phyloP scores from a whole-genome alignment of 163 green algal species.

The Prototheca wickerhamii region DNA sequence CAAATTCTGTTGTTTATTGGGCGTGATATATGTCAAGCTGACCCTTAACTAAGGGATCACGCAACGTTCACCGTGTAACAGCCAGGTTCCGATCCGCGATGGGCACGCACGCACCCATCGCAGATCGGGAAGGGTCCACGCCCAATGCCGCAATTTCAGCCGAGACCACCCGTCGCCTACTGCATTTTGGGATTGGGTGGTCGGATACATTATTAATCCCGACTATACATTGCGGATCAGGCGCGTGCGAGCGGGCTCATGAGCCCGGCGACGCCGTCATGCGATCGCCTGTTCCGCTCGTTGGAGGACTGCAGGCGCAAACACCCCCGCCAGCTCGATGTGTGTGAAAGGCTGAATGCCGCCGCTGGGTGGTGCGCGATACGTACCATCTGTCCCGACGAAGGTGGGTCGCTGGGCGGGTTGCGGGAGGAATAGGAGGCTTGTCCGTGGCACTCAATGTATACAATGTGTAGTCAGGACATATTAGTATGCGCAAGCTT shows the following conservation, averaged over 20 bases:
- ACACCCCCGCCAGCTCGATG: constrained; percentile 11
- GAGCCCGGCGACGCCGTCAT: not conserved
- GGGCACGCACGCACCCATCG: not conserved
- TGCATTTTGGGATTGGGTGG: too few species aligned
- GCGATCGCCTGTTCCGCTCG: constrained; percentile 3
- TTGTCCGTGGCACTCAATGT: not conserved
- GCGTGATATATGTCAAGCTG: too few species aligned
- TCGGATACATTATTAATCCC: too few species aligned
- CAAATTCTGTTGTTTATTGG: not conserved
- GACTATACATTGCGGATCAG: not conserved
- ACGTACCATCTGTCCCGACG: constrained; percentile 3
- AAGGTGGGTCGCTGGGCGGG: constrained; percentile 4
- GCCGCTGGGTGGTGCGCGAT: constrained; percentile 15
- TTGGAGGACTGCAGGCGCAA: constrained; percentile 12
- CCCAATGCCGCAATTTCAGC: not conserved
- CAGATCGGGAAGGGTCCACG: not conserved
- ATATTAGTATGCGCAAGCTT: too few species aligned
- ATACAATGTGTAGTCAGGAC: too few species aligned
- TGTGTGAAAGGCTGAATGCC: constrained; percentile 10
- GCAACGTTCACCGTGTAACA: not conserved
- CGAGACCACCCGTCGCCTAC: not conserved
- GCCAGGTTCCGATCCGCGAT: not conserved
- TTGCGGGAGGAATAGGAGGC: not conserved
- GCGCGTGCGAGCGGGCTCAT: not conserved
- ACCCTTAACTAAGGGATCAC: not conserved